Evolutionary conservation across 83 land plant species (phyloP).

Genomic region (Picea engelmannii): DNA sequence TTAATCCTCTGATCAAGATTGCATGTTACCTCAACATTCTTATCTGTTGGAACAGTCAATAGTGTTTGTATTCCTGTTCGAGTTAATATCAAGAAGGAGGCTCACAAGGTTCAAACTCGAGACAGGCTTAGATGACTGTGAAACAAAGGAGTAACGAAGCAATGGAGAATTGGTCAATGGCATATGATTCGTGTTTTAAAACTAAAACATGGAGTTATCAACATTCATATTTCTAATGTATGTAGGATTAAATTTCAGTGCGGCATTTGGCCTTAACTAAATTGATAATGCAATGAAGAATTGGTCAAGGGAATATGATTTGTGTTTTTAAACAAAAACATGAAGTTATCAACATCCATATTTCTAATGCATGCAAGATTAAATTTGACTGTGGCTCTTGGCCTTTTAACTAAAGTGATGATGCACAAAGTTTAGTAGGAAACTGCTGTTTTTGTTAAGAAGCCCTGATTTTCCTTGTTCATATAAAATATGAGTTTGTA

Average conservation of each 20-base stretch:
- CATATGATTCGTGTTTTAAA: not conserved
- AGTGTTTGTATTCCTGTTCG: no score
- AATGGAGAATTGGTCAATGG: not conserved
- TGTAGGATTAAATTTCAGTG: not conserved
- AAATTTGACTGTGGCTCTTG: not conserved
- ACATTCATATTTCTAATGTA: no score
- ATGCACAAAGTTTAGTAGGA: not conserved
- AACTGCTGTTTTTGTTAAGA: not conserved
- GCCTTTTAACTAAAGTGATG: not conserved
- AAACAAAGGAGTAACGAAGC: not conserved
- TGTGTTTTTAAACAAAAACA: not conserved
- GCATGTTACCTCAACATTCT: no score
- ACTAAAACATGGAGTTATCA: not conserved
- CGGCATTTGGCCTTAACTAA: not conserved
- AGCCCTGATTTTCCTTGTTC: not conserved
- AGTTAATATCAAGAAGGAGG: not conserved
- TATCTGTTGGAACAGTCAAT: no score
- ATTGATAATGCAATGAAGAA: not conserved
- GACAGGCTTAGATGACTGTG: not conserved
- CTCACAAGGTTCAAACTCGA: not conserved
- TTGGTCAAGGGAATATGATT: not conserved
- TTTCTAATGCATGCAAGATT: not conserved
- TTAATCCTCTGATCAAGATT: not conserved
- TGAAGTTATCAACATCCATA: not conserved
- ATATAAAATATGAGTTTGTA: conserved; percentile 6